Evolutionary conservation across 495 filamentous ascomycete species (phyloP).

Genomic region (Halenospora varia): DNA sequence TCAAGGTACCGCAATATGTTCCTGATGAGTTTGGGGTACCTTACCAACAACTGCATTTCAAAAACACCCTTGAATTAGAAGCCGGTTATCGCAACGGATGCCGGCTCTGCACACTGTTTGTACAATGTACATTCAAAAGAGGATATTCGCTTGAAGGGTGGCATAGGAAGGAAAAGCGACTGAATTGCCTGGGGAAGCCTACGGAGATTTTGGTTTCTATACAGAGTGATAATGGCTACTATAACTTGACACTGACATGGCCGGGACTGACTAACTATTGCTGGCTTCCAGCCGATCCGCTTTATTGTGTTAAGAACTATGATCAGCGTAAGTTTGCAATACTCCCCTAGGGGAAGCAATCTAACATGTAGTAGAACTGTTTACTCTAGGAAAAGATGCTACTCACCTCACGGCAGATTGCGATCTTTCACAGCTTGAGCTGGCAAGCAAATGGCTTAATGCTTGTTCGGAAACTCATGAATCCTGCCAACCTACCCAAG

Average conservation of each 20-base stretch:
- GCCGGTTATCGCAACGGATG: neutral
- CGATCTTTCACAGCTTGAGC: neutral
- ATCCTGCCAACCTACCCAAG: neutral
- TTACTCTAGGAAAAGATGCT: neutral
- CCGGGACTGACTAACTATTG: neutral
- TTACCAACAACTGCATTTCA: neutral
- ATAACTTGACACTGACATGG: neutral
- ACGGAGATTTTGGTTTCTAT: neutral
- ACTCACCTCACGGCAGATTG: neutral
- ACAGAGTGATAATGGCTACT: neutral
- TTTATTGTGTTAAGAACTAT: neutral
- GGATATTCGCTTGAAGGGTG: neutral
- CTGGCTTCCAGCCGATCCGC: neutral
- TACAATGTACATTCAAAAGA: neutral
- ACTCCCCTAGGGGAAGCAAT: neutral
- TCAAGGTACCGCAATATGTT: neutral
- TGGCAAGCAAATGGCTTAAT: neutral
- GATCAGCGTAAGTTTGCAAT: neutral
- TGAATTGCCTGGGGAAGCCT: neutral
- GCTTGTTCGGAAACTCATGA: neutral
- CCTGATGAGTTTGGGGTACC: neutral
- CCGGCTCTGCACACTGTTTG: neutral
- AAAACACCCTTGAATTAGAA: neutral
- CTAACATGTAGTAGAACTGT: neutral
- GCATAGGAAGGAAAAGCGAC: neutral